phyloP scores from a whole-genome alignment of 2,329 filamentous ascomycete genomes.

The Colletotrichum sp. region DNA sequence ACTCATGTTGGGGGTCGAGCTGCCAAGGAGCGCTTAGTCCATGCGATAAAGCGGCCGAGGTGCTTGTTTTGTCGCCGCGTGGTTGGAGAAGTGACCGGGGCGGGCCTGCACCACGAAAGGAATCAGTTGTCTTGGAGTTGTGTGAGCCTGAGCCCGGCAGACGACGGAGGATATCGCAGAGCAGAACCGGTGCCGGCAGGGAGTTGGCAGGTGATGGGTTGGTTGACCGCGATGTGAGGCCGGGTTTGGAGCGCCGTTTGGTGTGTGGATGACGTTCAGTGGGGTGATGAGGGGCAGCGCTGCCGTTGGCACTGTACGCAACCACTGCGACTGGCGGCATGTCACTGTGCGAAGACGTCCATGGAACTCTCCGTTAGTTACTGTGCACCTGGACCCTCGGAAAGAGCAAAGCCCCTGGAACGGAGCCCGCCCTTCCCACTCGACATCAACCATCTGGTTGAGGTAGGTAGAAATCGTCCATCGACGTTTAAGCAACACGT shows the following conservation, averaged over 20 bases:
- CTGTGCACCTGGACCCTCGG: not conserved
- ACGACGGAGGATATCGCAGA: not conserved
- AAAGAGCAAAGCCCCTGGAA: not conserved
- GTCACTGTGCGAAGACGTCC: not conserved
- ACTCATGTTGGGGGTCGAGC: conserved; percentile 64
- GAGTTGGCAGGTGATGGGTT: not conserved
- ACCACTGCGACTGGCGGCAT: rapidly evolving
- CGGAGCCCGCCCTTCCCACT: not conserved
- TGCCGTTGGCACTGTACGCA: not conserved
- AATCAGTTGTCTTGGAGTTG: not conserved
- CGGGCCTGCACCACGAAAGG: not conserved
- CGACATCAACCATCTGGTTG: not conserved
- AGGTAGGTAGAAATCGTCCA: not conserved
- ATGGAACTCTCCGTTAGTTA: not conserved
- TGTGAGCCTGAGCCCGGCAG: not conserved
- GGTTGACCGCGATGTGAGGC: not conserved
- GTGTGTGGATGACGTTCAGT: conserved; percentile 20
- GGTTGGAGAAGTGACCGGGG: not conserved
- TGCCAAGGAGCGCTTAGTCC: not conserved
- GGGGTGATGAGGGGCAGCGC: conserved; percentile 18
- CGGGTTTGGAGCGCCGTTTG: conserved; percentile 1
- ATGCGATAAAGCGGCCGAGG: not conserved
- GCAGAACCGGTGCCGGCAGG: not conserved
- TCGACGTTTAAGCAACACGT: not conserved
- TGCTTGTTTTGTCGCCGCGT: not conserved